phyloP scores from a whole-genome alignment of 2,329 filamentous ascomycete genomes.

The Plenodomus biglobosus region DNA sequence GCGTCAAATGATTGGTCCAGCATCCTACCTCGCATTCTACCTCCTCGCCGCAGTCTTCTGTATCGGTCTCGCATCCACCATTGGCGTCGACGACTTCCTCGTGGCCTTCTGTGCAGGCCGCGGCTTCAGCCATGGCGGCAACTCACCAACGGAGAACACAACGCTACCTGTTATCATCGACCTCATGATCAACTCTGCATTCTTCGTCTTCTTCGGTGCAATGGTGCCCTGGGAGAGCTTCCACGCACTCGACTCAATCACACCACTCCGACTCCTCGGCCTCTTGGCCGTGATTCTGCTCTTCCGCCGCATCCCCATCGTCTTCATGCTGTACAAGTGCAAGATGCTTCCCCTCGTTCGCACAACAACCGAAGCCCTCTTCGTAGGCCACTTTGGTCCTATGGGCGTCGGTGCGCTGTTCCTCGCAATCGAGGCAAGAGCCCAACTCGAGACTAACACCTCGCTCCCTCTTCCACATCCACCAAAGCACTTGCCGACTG shows the following conservation, averaged over 20 bases:
- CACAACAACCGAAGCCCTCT: slow-evolving; percentile 56
- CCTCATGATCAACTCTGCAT: slow-evolving; percentile 57
- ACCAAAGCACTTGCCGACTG: slow-evolving; percentile 38
- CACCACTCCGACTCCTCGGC: slow-evolving; percentile 48
- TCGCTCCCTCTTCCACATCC: slow-evolving; percentile 51
- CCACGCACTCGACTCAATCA: slow-evolving; percentile 37
- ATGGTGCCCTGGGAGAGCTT: slow-evolving; percentile 57
- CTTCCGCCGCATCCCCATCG: slow-evolving; percentile 56
- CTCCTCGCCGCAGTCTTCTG: slow-evolving; percentile 57
- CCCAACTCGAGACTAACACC: slow-evolving; percentile 54
- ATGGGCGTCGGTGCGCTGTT: slow-evolving; percentile 61
- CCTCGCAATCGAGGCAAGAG: slow-evolving; percentile 58
- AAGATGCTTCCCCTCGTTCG: slow-evolving; percentile 50
- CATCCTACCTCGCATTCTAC: slow-evolving; percentile 59
- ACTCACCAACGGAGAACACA: slow-evolving; percentile 52
- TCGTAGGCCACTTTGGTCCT: slow-evolving; percentile 60
- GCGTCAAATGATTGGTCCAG: slow-evolving; percentile 50
- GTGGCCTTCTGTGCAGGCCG: slow-evolving; percentile 59
- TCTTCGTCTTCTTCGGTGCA: slow-evolving; percentile 60
- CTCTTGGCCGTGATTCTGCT: slow-evolving; percentile 54
- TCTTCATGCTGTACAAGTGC: slow-evolving; percentile 51
- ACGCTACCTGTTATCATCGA: slow-evolving; percentile 56
- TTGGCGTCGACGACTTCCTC: slow-evolving; percentile 59
- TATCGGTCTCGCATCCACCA: slow-evolving; percentile 54
- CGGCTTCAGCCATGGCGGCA: slow-evolving; percentile 58